Evolutionary conservation across 1,284 basidiomycete genomes (phyloP).

Genomic region (Leccinum cinnamomeum): DNA sequence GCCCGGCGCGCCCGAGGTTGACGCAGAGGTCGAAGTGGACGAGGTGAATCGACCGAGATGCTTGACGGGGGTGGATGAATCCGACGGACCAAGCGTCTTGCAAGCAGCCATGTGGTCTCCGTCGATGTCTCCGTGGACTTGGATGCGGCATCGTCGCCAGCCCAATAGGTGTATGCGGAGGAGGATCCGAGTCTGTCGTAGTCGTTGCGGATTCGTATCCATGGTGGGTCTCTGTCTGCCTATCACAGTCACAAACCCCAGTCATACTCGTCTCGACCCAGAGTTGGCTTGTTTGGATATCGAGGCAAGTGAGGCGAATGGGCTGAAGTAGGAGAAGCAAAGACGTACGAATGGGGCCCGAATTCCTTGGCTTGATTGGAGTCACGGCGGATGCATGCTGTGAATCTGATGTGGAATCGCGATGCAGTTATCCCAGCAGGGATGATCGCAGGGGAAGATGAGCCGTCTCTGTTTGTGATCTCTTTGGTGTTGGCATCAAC

Average conservation of each 20-base stretch:
- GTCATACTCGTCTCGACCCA: conserved; percentile 5
- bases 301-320: conserved; percentile 2
- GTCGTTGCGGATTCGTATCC: no score
- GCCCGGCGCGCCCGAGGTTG: neutral
- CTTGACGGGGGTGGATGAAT: conserved; percentile 22
- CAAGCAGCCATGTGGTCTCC: conserved; percentile 3
- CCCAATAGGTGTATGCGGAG: conserved; percentile 30
- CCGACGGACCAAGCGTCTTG: conserved; percentile 5
- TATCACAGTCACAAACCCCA: no score
- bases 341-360: conserved; percentile 7
- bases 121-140: conserved; percentile 20
- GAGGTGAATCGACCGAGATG: conserved; percentile 13
- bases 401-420: conserved; percentile 58
- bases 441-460: conserved; percentile 6
- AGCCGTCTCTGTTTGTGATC: conserved; percentile 1
- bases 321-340: conserved; percentile 2
- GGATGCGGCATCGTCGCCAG: conserved; percentile 9
- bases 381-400: conserved; percentile 46
- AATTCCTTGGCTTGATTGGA: conserved; percentile 8
- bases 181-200: no score
- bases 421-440: conserved; percentile 37
- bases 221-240: no score
- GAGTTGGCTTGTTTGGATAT: neutral
- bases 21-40: conserved; percentile 7
- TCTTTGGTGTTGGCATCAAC: conserved; percentile 9